Conservation (phyloP, 2,329 filamentous ascomycete species). For the Pseudopyrenochaeta lycopersici region DNA sequence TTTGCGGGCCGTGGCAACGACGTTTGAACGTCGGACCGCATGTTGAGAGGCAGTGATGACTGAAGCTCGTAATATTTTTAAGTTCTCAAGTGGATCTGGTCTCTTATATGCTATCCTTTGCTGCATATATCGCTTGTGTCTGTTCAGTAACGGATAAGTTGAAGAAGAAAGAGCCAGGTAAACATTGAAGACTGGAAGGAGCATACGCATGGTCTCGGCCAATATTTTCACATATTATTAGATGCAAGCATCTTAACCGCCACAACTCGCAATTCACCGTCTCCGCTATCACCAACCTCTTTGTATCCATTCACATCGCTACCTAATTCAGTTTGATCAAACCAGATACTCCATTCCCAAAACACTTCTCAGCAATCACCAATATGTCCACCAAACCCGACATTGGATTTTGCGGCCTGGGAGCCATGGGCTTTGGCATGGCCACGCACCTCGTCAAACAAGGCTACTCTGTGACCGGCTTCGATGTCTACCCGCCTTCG, state of each 20-base stretch:
- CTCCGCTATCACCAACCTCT: no score
- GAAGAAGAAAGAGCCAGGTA: no score
- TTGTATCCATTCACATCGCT: neutral
- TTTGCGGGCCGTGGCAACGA: slow-evolving; percentile 22
- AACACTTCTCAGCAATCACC: neutral
- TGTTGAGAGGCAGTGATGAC: neutral
- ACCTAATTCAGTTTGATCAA: neutral
- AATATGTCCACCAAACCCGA: slow-evolving; percentile 53
- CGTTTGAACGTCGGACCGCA: slow-evolving; percentile 12
- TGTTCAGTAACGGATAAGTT: no score
- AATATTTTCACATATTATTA: no score
- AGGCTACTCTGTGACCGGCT: slow-evolving; percentile 74
- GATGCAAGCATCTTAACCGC: no score
- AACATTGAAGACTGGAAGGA: no score
- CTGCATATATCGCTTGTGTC: no score
- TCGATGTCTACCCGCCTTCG: slow-evolving; percentile 73
- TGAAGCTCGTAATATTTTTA: neutral
- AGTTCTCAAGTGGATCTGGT: neutral
- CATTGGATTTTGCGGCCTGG: slow-evolving; percentile 77
- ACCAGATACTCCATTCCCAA: neutral
- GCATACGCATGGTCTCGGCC: no score
- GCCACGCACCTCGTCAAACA: slow-evolving; percentile 75
- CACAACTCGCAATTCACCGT: no score
- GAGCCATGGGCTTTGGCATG: slow-evolving; percentile 86
- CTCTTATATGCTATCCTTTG: neutral